Base-by-base conservation (phyloP, 1,284 basidiomycete species). In the Leccinum solheimii region DNA sequence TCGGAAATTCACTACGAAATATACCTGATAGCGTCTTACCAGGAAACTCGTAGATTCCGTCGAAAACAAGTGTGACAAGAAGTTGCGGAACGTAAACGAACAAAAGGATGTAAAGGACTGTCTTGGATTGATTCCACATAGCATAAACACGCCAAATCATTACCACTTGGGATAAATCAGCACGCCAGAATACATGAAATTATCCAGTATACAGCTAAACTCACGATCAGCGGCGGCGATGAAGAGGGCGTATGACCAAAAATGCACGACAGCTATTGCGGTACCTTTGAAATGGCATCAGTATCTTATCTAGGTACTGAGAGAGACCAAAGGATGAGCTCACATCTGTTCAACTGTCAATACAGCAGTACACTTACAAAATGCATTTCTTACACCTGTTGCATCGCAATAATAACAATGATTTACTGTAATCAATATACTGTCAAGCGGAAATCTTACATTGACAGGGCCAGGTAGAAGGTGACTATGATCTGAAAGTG, bases 111-210 rank as follows among this genome's bases (percentile, higher is more conserved):
- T 38, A 14, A 32, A 65, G 48, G 11, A 65, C 50, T 8, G 5
- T 36, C 21, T 2, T 61, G 8, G 62, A 67, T 50, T 13, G 53
- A 52, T 30, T 8, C 62, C 65, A 67, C 32, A 64, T 61, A 4
- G 64, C 65, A 56, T 64, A 56, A 8, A 67, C 65, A 19, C 64
- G 62, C 11, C 64, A 21, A 6, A 67, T 26, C 64, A 65, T 65
- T 2, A 67, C 63, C 8, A 67, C 64, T 65, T 23, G 23, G n/a
- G n/a, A 13, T 3, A 21, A 40, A 13, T 64, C 10, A 60, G 30
- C 4, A 38, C 8, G 34, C 3, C 9, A 4, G 36, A 1, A 9
- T 30, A 34, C 2, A 38, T 4, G 0, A 3, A 23, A 14, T 3
- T 16, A 14, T 1, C 10, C 5, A 27, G n/a, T n/a, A 14, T 1